Evolutionary conservation across 345 rosid genomes (phyloP).

Genomic region (Rhodomyrtus tomentosa): DNA sequence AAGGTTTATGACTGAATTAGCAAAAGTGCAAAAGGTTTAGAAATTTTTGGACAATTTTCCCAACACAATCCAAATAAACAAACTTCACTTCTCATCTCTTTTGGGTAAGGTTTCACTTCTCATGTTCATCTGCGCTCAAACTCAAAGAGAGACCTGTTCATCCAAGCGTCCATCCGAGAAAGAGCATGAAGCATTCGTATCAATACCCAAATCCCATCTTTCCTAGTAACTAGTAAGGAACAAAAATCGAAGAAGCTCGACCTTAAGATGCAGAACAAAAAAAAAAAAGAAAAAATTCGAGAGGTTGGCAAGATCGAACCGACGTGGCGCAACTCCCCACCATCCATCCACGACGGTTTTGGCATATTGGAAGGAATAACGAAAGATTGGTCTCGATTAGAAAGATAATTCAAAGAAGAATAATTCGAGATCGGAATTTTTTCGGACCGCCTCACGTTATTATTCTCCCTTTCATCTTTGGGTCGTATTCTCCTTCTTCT

Average conservation of each 20-base stretch:
- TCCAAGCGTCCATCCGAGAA: not conserved
- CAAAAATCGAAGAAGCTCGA: not conserved
- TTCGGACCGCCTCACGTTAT: not conserved
- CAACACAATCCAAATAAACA: not conserved
- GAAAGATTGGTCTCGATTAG: not conserved
- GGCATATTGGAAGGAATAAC: not conserved
- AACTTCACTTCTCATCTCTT: too few species aligned
- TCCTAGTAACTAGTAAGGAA: not conserved
- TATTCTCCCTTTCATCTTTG: not conserved
- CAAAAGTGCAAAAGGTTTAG: too few species aligned
- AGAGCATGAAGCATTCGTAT: not conserved
- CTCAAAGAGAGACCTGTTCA: not conserved
- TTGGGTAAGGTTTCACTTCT: too few species aligned
- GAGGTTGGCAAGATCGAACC: not conserved
- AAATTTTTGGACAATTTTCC: too few species aligned
- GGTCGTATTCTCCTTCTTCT: not conserved
- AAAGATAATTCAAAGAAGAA: not conserved
- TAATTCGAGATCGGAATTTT: not conserved
- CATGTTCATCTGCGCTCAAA: not conserved
- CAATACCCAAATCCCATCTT: not conserved
- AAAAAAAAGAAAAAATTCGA: not conserved
- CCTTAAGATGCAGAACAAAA: not conserved
- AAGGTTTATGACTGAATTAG: too few species aligned
- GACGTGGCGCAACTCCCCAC: not conserved
- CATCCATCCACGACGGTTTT: not conserved